Evolutionary conservation across 2,329 filamentous ascomycete genomes (phyloP).

Genomic region (Exophiala lecanii-corni): DNA sequence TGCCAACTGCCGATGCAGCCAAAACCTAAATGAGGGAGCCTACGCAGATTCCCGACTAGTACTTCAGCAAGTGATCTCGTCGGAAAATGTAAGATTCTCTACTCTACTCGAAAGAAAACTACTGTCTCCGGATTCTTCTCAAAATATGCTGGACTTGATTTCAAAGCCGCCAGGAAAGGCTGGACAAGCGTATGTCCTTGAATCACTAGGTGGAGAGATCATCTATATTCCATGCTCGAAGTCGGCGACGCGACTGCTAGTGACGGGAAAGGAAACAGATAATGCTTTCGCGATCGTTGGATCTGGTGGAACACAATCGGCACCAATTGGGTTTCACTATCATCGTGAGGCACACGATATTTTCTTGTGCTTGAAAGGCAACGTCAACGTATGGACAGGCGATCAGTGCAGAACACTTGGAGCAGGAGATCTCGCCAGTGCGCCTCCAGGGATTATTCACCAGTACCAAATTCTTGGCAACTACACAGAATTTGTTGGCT

Average conservation of each 20-base stretch:
- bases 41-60: no score
- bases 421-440: conserved; percentile 55
- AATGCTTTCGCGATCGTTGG: conserved; percentile 49
- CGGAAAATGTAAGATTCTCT: no score
- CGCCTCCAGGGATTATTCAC: conserved; percentile 49
- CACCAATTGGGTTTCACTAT: conserved; percentile 52
- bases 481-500: conserved; percentile 51
- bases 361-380: conserved; percentile 53
- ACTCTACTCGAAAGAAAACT: no score
- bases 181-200: conserved; percentile 43
- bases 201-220: conserved; percentile 48
- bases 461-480: conserved; percentile 52
- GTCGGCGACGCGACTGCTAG: conserved; percentile 47
- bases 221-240: conserved; percentile 51
- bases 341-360: conserved; percentile 55
- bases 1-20: no score
- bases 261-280: conserved; percentile 50
- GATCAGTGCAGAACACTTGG: conserved; percentile 51
- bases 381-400: conserved; percentile 55
- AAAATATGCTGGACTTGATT: background rate
- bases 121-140: no score
- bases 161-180: conserved; percentile 33
- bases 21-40: no score
- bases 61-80: no score
- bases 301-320: conserved; percentile 45